These are phyloP conservation scores for Penicillium lagena DNA, from an alignment of 495 filamentous ascomycete genomes.

Conservation along the genomic window DNA sequence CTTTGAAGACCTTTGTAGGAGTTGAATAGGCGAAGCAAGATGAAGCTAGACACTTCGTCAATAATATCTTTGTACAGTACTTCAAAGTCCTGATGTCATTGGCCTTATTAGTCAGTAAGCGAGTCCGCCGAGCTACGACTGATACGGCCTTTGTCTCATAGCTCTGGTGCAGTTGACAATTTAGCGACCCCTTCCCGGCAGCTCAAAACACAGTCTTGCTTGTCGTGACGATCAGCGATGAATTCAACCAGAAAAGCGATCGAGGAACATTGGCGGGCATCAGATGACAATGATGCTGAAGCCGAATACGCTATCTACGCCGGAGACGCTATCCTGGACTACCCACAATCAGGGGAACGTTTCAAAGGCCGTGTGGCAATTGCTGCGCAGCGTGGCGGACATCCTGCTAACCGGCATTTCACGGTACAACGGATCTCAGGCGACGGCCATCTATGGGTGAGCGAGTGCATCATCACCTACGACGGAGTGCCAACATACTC, in stretches of 20 bases:
- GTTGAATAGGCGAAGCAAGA: no score
- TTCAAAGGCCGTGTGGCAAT: constrained; percentile 2
- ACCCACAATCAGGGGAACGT: constrained; percentile 4
- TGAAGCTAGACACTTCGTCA: no score
- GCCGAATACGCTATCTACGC: constrained; percentile 3
- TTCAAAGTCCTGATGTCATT: no score
- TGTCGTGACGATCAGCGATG: neutral
- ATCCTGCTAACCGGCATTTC: constrained; percentile 2
- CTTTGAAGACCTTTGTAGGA: no score
- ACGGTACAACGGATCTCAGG: neutral
- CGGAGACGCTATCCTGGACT: constrained; percentile 2
- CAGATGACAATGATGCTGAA: constrained; percentile 1
- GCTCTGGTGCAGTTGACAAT: no score
- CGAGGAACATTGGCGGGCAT: constrained; percentile 3
- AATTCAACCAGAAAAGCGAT: constrained; percentile 3
- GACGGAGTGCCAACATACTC: constrained; percentile 4
- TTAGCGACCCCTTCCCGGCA: no score
- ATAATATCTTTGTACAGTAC: no score
- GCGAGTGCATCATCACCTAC: constrained; percentile 5
- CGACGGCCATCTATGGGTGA: constrained; percentile 4
- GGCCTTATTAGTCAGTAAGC: no score
- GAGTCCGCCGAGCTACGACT: no score
- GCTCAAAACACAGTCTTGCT: no score
- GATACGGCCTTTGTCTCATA: no score
- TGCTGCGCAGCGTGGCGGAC: constrained; percentile 3